Percentiles rank a stretch among this genome's conserved stretches.
Conservation (phyloP, 805 yeast genomes). For the Ogataea polymorpha region DNA sequence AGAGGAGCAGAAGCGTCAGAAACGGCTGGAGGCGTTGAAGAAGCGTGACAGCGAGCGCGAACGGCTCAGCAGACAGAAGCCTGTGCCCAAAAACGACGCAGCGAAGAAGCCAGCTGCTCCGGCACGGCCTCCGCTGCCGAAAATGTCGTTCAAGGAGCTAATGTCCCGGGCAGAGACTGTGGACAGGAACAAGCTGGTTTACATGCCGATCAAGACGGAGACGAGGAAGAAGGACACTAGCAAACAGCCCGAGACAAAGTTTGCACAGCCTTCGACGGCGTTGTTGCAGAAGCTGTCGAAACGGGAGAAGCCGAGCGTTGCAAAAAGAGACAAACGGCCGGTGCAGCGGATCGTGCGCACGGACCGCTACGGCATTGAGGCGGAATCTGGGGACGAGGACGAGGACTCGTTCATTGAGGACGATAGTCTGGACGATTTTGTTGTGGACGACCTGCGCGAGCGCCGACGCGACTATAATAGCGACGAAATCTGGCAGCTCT, state of each 20-base stretch:
- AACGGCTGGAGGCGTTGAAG: constrained; percentile 33
- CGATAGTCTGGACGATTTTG: constrained; percentile 55
- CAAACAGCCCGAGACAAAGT: constrained; percentile 6
- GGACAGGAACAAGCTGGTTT: constrained; percentile 46
- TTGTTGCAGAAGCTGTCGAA: constrained; percentile 45
- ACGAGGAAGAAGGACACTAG: not conserved
- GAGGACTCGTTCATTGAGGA: constrained; percentile 44
- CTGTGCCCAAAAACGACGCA: not conserved
- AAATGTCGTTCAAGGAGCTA: constrained; percentile 61
- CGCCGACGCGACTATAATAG: constrained; percentile 48
- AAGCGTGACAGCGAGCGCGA: constrained; percentile 18
- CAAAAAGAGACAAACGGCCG: not conserved
- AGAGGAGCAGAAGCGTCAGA: not conserved
- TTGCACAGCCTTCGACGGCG: constrained; percentile 57
- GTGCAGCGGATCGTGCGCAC: too few species aligned
- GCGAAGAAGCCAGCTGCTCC: not conserved
- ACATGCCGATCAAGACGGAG: constrained; percentile 20
- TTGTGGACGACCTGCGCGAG: constrained; percentile 45
- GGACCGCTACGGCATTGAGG: constrained; percentile 32
- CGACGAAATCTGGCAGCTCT: constrained; percentile 87
- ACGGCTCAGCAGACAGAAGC: not conserved
- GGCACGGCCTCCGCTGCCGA: constrained; percentile 31
- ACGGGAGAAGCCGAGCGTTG: constrained; percentile 7
- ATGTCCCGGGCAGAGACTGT: constrained; percentile 66
- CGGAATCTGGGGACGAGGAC: constrained; percentile 28